Evolutionary conservation across 2,329 filamentous ascomycete species (phyloP), one percentile per base, ranked within the genome.

Genomic region (Fusarium illudens): DNA sequence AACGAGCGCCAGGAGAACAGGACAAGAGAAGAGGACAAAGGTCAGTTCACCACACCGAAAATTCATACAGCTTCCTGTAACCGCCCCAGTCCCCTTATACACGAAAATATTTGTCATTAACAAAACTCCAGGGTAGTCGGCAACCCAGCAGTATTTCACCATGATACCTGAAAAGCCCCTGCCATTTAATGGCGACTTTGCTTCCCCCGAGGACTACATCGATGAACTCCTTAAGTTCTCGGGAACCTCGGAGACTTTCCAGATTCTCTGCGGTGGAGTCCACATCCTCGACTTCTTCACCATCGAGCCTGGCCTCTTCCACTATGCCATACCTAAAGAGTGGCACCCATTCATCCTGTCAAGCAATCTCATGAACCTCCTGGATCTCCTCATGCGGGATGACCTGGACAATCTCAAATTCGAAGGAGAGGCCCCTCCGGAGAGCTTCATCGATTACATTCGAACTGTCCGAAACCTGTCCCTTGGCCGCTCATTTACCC

Each of bases 231-330:
- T 98, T 25, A 77, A 88, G 19, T 97, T 98, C 73, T 87, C 90
- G 2, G 89, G 89, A 6, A 89, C 88, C 3, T 92, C 91, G 46
- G 87, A 90, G 56, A 84, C 93, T 2, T 94, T 97, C 71, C 91
- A 93, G 69, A 93, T 92, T 25, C 85, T 99, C n/a, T 97, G 94
- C 76, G 96, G 96, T 56, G 94, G 95, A n/a, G 92, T 98, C 1
- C 96, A 99, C 76, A 94, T 99, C 66, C 85, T 98, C 59, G 96
- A 99, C 78, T 98, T 99, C 80, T 93, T 97, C 81, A 97, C 94
- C 3, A 88, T 89, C 39, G 88, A 93, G 49, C 92, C 93, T 6
- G 91, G 93, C 67, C 85, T 97, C 0, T 99, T 97, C 77, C 87
- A 91, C 54, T 84, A 86, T 1, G 86, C 95, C 2, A 79, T 99